Percentiles rank a stretch among this genome's conserved stretches.
Evolutionary conservation across 805 yeast genomes (phyloP).

Genomic region (Sungouiozyma ichnusensis): DNA sequence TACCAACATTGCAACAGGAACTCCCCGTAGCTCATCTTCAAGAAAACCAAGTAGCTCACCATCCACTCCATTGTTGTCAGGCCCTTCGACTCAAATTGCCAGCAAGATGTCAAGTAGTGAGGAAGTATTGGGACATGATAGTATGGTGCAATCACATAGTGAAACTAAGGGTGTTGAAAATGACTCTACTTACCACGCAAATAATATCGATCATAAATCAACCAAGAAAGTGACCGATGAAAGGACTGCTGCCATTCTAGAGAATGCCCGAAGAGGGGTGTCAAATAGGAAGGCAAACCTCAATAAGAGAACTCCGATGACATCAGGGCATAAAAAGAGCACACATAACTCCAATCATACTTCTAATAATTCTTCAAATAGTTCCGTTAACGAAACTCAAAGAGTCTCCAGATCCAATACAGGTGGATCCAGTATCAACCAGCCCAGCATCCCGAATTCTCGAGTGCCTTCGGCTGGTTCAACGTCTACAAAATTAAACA

Average conservation of each 20-base stretch:
- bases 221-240: conserved; percentile 17
- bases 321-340: conserved; percentile 7
- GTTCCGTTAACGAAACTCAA: not conserved
- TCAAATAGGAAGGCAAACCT: conserved; percentile 11
- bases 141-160: not conserved
- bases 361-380: not conserved
- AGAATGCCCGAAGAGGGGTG: conserved; percentile 20
- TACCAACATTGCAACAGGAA: not conserved
- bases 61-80: not conserved
- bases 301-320: conserved; percentile 11
- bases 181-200: not conserved
- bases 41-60: not conserved
- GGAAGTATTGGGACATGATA: not conserved
- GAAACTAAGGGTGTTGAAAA: not conserved
- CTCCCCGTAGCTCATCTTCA: not conserved
- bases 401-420: not conserved
- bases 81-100: not conserved
- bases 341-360: conserved; percentile 1
- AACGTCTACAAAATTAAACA: conserved; percentile 3
- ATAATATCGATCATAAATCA: not conserved
- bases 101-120: not conserved
- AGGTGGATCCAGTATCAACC: not conserved
- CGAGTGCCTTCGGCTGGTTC: conserved; percentile 13
- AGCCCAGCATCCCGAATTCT: not conserved
- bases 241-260: conserved; percentile 25